Conservation (phyloP, 371 early-diverging fungal genomes). For the Funneliformis caledonium region DNA sequence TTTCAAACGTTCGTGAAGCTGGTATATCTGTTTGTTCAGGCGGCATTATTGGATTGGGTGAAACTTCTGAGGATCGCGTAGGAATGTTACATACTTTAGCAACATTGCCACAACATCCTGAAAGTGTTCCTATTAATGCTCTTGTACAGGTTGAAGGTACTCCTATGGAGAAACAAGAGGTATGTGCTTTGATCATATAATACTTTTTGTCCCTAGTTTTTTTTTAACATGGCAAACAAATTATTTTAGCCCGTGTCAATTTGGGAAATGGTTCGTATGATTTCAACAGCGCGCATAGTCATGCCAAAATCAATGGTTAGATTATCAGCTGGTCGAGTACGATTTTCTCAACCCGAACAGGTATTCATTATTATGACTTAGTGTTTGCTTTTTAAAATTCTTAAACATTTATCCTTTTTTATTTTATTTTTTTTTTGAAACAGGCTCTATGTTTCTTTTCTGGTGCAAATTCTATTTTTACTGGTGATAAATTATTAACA, state of each 20-base stretch:
- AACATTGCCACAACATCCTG: constrained; percentile 80
- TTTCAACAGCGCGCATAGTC: constrained; percentile 83
- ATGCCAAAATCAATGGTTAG: constrained; percentile 89
- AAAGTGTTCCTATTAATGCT: constrained; percentile 85
- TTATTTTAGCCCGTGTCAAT: constrained; percentile 70
- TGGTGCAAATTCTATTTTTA: constrained; percentile 89
- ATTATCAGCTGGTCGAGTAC: constrained; percentile 84
- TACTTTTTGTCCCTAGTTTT: neutral
- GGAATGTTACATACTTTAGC: constrained; percentile 80
- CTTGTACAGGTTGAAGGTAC: constrained; percentile 85
- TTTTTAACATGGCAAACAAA: neutral
- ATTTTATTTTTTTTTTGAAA: neutral
- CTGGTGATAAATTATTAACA: constrained; percentile 86
- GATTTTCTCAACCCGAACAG: constrained; percentile 77
- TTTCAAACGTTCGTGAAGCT: constrained; percentile 77
- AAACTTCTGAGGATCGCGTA: constrained; percentile 75
- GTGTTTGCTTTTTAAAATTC: neutral
- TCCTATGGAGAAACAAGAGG: constrained; percentile 78
- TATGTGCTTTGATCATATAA: constrained; percentile 39
- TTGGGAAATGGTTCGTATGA: constrained; percentile 90
- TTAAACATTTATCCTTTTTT: neutral
- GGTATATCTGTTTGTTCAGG: constrained; percentile 90
- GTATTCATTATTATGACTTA: constrained; percentile 6
- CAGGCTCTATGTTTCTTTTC: constrained; percentile 82
- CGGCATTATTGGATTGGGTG: constrained; percentile 89